phyloP scores from a whole-genome alignment of 2,329 filamentous ascomycete genomes.

The Monilinia vaccinii-corymbosi region DNA sequence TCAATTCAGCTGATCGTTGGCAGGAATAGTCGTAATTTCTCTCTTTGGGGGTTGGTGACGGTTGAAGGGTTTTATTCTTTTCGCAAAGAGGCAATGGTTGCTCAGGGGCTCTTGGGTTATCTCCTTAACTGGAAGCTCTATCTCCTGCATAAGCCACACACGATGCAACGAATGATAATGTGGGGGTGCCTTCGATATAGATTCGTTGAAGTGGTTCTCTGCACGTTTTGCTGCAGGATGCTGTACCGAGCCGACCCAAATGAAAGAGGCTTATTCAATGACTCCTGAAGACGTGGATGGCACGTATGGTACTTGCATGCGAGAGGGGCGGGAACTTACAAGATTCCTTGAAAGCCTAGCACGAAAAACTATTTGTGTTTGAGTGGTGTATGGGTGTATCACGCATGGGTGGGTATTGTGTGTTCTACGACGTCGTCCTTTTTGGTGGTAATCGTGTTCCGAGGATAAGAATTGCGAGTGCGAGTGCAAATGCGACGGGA shows the following conservation, averaged over 20 bases:
- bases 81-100: neutral
- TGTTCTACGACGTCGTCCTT: slow-evolving; percentile 3
- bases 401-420: neutral
- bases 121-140: slow-evolving; percentile 6
- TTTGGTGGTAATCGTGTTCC: neutral
- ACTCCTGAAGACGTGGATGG: neutral
- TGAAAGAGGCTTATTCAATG: neutral
- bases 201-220: neutral
- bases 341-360: neutral
- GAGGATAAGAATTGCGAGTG: slow-evolving; percentile 2
- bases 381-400: neutral
- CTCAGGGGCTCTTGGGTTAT: neutral
- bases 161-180: neutral
- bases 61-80: slow-evolving; percentile 6
- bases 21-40: neutral
- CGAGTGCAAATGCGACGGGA: neutral
- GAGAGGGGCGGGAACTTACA: slow-evolving; percentile 9
- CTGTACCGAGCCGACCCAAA: neutral
- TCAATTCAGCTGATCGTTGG: slow-evolving; percentile 19
- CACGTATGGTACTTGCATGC: neutral
- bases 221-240: neutral
- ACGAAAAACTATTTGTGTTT: neutral
- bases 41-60: neutral
- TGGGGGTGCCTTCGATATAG: slow-evolving; percentile 1
- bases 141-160: slow-evolving; percentile 10